These are phyloP conservation scores for Fraxinus quadrangulata DNA, from an alignment of 257 asterid species.

Conservation along the genomic window DNA sequence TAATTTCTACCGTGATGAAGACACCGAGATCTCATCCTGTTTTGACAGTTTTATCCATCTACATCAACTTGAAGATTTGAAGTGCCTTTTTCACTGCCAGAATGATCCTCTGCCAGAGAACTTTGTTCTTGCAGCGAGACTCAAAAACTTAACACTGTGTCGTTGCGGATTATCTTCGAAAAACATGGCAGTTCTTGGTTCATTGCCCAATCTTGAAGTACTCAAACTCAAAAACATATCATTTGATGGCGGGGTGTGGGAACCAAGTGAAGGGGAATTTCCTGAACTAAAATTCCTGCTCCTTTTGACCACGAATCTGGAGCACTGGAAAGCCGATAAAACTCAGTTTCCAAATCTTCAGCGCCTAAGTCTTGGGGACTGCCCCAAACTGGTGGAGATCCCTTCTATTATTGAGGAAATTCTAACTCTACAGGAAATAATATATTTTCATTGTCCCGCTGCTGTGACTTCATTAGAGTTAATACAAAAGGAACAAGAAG, in stretches of 20 bases:
- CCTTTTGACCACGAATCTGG: not conserved
- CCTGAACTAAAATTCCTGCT: slow-evolving; percentile 3
- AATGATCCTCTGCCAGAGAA: slow-evolving; percentile 2
- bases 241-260: not conserved
- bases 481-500: slow-evolving; percentile 16
- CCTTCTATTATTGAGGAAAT: slow-evolving; percentile 18
- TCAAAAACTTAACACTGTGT: slow-evolving; percentile 11
- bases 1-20: not conserved
- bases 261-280: slow-evolving; percentile 17
- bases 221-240: slow-evolving; percentile 13
- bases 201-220: slow-evolving; percentile 13
- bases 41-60: slow-evolving; percentile 1
- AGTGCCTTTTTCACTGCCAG: not conserved
- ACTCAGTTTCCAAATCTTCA: slow-evolving; percentile 10
- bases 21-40: not conserved
- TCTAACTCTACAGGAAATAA: not conserved
- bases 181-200: not conserved
- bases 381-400: slow-evolving; percentile 1
- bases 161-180: not conserved
- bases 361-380: not conserved
- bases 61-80: slow-evolving; percentile 21
- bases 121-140: not conserved
- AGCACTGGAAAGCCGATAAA: slow-evolving; percentile 7
- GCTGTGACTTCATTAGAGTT: not conserved
- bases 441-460: not conserved